phyloP scores from a whole-genome alignment of 1,284 basidiomycete species.

The Ustilago sp. region DNA sequence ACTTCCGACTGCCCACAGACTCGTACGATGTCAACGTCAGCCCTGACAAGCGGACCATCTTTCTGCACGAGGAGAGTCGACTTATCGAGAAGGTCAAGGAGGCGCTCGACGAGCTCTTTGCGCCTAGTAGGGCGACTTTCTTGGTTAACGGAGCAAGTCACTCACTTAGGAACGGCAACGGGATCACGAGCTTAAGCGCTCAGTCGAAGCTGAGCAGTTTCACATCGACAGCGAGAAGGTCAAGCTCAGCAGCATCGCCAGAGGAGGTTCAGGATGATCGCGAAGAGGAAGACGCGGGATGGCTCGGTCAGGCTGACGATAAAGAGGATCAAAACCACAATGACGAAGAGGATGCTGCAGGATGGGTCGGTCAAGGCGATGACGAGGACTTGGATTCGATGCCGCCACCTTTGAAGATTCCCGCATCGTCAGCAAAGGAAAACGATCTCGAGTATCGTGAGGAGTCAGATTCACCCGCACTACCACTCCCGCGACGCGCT shows the following conservation, averaged over 20 bases:
- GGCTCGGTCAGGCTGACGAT: background rate
- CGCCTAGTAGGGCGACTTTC: slow-evolving; percentile 79
- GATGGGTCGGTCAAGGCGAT: background rate
- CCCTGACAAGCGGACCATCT: slow-evolving; percentile 95
- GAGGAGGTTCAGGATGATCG: slow-evolving; percentile 16
- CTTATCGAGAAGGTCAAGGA: slow-evolving; percentile 75
- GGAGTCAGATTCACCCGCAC: slow-evolving; percentile 10
- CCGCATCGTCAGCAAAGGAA: background rate
- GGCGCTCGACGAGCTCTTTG: slow-evolving; percentile 77
- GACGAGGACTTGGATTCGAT: background rate
- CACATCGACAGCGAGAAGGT: background rate
- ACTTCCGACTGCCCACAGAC: slow-evolving; percentile 84
- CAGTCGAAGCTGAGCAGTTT: slow-evolving; percentile 26
- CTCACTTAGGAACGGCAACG: slow-evolving; percentile 28
- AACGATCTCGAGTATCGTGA: slow-evolving; percentile 37
- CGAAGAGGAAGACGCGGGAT: slow-evolving; percentile 24
- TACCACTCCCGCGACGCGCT: background rate
- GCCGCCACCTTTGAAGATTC: background rate
- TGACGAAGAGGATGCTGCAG: background rate
- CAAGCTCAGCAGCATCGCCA: background rate
- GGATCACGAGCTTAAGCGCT: slow-evolving; percentile 9
- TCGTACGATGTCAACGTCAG: slow-evolving; percentile 94
- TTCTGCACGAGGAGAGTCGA: slow-evolving; percentile 87
- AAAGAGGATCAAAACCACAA: slow-evolving; percentile 6
- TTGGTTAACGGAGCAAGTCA: slow-evolving; percentile 50